Percentiles rank a stretch among this genome's conserved stretches.
phyloP scores from a whole-genome alignment of 768 basidiomycete species.

The Phylloporus arenicola region DNA sequence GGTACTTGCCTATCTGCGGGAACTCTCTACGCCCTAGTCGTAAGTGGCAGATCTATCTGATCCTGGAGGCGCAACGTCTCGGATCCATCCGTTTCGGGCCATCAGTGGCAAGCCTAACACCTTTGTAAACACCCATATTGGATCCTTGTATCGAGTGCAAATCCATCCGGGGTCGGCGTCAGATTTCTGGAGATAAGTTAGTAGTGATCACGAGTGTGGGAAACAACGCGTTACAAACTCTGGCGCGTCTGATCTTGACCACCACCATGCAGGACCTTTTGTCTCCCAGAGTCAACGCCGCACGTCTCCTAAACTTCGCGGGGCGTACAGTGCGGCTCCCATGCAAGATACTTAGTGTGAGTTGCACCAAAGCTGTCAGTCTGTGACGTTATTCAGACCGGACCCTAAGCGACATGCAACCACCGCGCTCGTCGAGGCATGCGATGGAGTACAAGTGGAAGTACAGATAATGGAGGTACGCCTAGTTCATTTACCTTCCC shows the following conservation, averaged over 20 bases:
- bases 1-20: no score
- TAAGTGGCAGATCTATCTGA: no score
- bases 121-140: no score
- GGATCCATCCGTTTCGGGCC: no score
- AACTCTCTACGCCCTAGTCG: background rate
- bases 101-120: no score
- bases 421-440: constrained; percentile 53
- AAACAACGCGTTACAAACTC: no score
- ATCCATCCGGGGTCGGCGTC: no score
- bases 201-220: no score
- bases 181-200: no score
- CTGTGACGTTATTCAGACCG: background rate
- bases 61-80: no score
- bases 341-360: constrained; percentile 55
- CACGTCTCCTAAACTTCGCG: constrained; percentile 45
- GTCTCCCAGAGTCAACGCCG: constrained; percentile 58
- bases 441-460: constrained; percentile 60
- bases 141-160: no score
- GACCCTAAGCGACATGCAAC: constrained; percentile 35
- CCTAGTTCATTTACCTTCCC: constrained; percentile 3
- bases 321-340: constrained; percentile 56
- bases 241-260: background rate
- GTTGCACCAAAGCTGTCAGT: constrained; percentile 7
- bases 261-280: constrained; percentile 22
- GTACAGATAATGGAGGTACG: constrained; percentile 40